Conservation (phyloP, 495 filamentous ascomycete species). For the Talaromyces ruber region DNA sequence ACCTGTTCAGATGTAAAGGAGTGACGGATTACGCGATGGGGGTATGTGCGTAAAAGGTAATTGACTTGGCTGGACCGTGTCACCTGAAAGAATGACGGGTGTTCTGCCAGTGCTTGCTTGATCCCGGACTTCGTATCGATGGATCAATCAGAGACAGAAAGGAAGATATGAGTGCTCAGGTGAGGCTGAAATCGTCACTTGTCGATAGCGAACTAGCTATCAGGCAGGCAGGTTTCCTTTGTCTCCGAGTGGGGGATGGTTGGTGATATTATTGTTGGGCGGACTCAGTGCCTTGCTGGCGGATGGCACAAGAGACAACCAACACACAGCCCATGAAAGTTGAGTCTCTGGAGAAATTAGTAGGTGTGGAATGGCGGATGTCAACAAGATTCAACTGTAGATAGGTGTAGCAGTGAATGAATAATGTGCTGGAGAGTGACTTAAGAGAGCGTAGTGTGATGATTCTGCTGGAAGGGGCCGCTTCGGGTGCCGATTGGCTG, state of each 20-base stretch:
- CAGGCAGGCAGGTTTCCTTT: background rate
- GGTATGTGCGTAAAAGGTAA: background rate
- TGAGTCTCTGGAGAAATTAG: background rate
- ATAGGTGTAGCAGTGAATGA: background rate
- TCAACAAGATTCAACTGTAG: background rate
- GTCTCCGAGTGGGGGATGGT: background rate
- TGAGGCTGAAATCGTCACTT: background rate
- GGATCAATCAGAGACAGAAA: background rate
- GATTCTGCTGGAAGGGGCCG: background rate
- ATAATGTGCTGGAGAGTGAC: background rate
- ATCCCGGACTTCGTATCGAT: background rate
- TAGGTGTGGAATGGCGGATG: no score
- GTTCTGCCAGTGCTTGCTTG: background rate
- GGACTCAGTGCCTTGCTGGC: background rate
- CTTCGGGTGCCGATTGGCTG: background rate
- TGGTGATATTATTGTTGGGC: background rate
- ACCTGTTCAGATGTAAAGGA: slow-evolving; percentile 7
- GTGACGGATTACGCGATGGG: background rate
- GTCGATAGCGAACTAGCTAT: background rate
- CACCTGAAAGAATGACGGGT: background rate
- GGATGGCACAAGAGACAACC: background rate
- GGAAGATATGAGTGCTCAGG: background rate
- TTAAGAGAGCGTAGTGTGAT: background rate
- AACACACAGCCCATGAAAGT: background rate
- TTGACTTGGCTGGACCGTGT: background rate